Evolutionary conservation across 2,329 filamentous ascomycete genomes (phyloP), one percentile per base, ranked within the genome.

Genomic region (Zasmidium cellare): DNA sequence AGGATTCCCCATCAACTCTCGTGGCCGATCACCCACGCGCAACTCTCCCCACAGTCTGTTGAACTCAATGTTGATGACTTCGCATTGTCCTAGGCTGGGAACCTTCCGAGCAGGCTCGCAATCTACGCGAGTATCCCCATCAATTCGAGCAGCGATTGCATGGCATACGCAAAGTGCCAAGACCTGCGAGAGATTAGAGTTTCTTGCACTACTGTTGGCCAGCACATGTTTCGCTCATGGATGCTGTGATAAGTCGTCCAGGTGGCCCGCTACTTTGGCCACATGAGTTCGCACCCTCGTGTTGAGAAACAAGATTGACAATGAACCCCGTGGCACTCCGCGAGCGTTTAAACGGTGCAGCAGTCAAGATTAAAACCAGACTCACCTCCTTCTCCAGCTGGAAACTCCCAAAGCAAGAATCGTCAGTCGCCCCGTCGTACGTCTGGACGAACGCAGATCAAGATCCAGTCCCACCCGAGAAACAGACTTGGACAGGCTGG

Each of bases 331-430:
- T 18, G 16, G 35, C 35, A 6, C 5, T 41, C 16, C 35, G 35
- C 7, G 12, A 41, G 7, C 31, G 48, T 19, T 19, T 56, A 2
- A 19, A 45, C 16, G 18, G 28, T 45, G 53, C 48, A 20, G 19
- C 31, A 19, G 45, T 35, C 24, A 59, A 59, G 44, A 46, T 46
- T 19, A 56, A 31, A 24, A 25, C 51, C 2, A 38, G 53, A 45
- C 23, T 59, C 19, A 53, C 49, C 9, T 56, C 45, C 3, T 18
- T 31, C n/a, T 53, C 54, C 14, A 57, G 57, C 41, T 81, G 79
- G 79, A 69, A 77, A 57, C 68, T 81, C 22, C 77, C 76, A 5
- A 80, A 79, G 68, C 77, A 79, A 64, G 73, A 75, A 2, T 76
- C 77, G 6, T 72, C 77, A 3, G 69, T 80, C 28, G 79, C 79